phyloP scores from a whole-genome alignment of 2,329 filamentous ascomycete genomes.

The Arthrocladium fulminans region DNA sequence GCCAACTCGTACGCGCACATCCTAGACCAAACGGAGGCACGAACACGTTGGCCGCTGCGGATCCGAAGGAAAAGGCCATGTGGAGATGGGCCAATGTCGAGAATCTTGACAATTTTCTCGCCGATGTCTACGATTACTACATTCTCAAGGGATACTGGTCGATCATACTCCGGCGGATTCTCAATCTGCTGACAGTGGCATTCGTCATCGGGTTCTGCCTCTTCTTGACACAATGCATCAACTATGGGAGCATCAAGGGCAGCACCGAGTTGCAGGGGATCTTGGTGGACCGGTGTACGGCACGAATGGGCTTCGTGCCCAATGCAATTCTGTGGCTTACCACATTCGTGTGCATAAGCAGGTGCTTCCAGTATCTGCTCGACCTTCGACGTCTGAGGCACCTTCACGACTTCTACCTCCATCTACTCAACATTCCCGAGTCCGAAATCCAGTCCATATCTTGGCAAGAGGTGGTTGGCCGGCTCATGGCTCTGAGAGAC shows the following conservation, averaged over 20 bases:
- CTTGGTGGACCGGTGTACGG: constrained; percentile 65
- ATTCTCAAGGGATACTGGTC: constrained; percentile 75
- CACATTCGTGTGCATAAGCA: constrained; percentile 76
- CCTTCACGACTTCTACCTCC: constrained; percentile 76
- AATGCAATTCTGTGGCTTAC: constrained; percentile 76
- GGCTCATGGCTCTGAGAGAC: constrained; percentile 75
- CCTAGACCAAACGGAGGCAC: constrained; percentile 1
- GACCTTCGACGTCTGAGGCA: constrained; percentile 65
- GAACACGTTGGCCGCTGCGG: constrained; percentile 35
- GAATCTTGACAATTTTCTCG: constrained; percentile 79
- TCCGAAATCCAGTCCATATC: constrained; percentile 88
- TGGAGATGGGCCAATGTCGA: constrained; percentile 90
- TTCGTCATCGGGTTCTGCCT: constrained; percentile 78
- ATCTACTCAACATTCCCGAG: constrained; percentile 73
- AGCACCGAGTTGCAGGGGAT: constrained; percentile 50
- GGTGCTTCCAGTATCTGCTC: constrained; percentile 62
- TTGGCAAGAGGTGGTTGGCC: constrained; percentile 82
- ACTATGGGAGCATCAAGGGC: constrained; percentile 63
- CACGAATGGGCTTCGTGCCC: constrained; percentile 63
- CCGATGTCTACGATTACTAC: constrained; percentile 80
- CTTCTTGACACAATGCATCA: constrained; percentile 75
- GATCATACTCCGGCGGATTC: constrained; percentile 61
- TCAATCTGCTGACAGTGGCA: constrained; percentile 70
- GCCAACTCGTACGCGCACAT: constrained; percentile 13
- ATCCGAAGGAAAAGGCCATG: constrained; percentile 68